A percentile compares a stretch with the other conserved stretches of the same genome.
phyloP scores from a whole-genome alignment of 2,329 filamentous ascomycete species.

The Aschersonia sp. region DNA sequence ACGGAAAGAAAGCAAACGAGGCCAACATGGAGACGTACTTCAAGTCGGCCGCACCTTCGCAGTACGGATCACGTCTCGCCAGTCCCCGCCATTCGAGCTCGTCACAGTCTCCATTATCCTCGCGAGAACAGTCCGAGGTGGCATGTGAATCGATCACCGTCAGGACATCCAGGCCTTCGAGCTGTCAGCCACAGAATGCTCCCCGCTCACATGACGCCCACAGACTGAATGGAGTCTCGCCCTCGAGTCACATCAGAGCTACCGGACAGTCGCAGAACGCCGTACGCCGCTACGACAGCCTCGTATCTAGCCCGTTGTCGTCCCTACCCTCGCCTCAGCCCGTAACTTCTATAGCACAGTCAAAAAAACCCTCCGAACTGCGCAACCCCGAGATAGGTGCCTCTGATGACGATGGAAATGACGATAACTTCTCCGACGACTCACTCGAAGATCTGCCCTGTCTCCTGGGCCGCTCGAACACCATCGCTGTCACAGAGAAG shows the following conservation, averaged over 20 bases:
- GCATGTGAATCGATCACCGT: no score
- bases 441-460: conserved; percentile 38
- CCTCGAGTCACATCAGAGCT: no score
- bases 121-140: no score
- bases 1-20: not conserved
- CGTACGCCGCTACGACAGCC: no score
- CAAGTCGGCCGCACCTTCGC: conserved; percentile 11
- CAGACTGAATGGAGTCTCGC: no score
- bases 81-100: no score
- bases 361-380: conserved; percentile 12
- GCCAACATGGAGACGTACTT: conserved; percentile 25
- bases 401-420: conserved; percentile 57
- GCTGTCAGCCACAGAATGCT: no score
- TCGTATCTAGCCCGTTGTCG: conserved; percentile 5
- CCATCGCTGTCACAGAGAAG: conserved; percentile 4
- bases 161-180: no score
- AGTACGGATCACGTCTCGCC: no score
- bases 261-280: no score
- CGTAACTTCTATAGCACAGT: not conserved
- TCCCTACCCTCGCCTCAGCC: conserved; percentile 9
- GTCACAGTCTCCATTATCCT: no score
- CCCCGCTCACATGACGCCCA: no score
- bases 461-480: conserved; percentile 13
- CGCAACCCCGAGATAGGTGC: conserved; percentile 38
- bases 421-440: conserved; percentile 37